phyloP scores from a whole-genome alignment of 805 yeast species.

The Metschnikowia gelsemii region DNA sequence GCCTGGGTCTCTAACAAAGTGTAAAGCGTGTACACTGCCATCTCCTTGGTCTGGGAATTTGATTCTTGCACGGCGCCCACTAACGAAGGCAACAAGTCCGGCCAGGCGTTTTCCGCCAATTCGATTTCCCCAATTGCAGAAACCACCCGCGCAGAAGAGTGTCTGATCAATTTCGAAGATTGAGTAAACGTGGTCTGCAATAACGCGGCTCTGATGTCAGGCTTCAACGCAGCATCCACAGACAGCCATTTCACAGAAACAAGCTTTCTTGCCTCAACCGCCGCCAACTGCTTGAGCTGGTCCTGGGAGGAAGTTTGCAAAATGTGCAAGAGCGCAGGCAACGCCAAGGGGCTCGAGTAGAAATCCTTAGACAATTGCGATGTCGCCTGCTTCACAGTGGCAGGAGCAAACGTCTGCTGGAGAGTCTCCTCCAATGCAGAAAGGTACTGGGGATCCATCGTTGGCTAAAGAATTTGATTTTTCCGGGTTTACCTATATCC shows the following conservation, averaged over 20 bases:
- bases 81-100: constrained; percentile 68
- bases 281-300: constrained; percentile 86
- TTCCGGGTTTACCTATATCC: not conserved
- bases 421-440: constrained; percentile 75
- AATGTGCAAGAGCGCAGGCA: constrained; percentile 82
- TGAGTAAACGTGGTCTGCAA: constrained; percentile 70
- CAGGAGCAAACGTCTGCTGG: constrained; percentile 75
- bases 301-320: constrained; percentile 67
- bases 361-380: constrained; percentile 68
- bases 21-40: constrained; percentile 75
- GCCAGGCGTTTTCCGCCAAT: constrained; percentile 65
- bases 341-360: constrained; percentile 65
- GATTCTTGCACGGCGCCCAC: constrained; percentile 54
- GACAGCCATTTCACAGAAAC: constrained; percentile 68
- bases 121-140: constrained; percentile 82
- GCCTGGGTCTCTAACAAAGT: constrained; percentile 74
- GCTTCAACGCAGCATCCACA: constrained; percentile 50
- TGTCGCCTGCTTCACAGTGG: constrained; percentile 81
- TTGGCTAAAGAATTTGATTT: not conserved
- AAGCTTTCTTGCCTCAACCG: constrained; percentile 91
- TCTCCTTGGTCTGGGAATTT: constrained; percentile 60
- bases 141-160: constrained; percentile 84
- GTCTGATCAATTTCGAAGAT: constrained; percentile 67
- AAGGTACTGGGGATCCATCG: constrained; percentile 71
- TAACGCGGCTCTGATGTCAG: constrained; percentile 64